Evolutionary conservation across 1,284 basidiomycete genomes (phyloP), one percentile per base, ranked within the genome.

Genomic region (Cerioporus squamosus): DNA sequence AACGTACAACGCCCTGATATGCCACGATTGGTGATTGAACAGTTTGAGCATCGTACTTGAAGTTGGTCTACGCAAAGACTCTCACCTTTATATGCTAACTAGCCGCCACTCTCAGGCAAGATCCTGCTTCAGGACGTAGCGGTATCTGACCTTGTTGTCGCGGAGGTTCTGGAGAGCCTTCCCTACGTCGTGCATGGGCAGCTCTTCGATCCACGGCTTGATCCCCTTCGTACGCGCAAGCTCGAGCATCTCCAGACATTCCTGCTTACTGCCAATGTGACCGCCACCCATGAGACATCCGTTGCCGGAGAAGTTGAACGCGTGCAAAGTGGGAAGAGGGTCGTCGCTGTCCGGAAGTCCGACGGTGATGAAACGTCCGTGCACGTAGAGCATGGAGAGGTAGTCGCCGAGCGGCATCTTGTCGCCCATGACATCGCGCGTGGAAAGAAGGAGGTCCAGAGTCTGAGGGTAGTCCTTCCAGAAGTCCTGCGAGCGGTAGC

Each of bases 381-480:
- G 77, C 51, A 86, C 78, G 72, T 76, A 77, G 58, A 85, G 76
- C 53, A 77, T 78, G 22, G 74, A 74, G 39, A 84, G 59, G 63
- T 81, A 79, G 48, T 79, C 75, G 17, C 64, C 61, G 29, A 73
- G 57, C 15, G 69, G 72, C 26, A 73, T 66, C 54, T 52, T 51
- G 3, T 61, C 56, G 26, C 61, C 56, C 50, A 55, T 54, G 18
- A 69, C 62, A 62, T 79, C 73, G 9, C 68, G 68, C 51, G 78
- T 81, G 51, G 82, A 84, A 65, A 91, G 77, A 66, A 91, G 87
- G 29, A 90, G 69, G 72, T 90, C 87, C 29, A 90, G 75, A 44
- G 79, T 76, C 40, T 72, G 72, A 22, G 71, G 67, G 61, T 77
- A 74, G 22, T 77, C 67, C 58, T 83, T 73, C 20, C 76, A 74